Conservation (phyloP, 768 basidiomycete genomes). For the Lentinula detonsa region DNA sequence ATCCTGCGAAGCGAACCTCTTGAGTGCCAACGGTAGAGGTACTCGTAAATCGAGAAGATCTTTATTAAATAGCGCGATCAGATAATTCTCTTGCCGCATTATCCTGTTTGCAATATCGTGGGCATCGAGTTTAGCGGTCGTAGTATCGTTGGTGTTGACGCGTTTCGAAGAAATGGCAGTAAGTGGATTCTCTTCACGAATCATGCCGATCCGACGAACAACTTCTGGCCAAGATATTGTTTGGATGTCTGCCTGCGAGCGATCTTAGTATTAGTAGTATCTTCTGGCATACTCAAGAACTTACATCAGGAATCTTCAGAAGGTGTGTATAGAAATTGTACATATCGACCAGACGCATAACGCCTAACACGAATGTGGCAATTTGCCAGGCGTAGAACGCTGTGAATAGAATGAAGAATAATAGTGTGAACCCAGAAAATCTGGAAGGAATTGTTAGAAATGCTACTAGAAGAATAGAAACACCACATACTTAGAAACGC, state of each 20-base stretch:
- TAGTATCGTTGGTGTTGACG: slow-evolving; percentile 47
- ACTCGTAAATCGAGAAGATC: slow-evolving; percentile 85
- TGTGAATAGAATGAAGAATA: slow-evolving; percentile 84
- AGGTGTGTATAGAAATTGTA: slow-evolving; percentile 94
- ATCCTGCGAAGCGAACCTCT: slow-evolving; percentile 42
- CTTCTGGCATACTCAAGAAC: neutral
- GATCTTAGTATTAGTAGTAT: slow-evolving; percentile 3
- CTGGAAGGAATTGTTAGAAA: slow-evolving; percentile 27
- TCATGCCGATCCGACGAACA: slow-evolving; percentile 82
- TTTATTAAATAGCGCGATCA: slow-evolving; percentile 97
- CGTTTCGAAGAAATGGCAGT: slow-evolving; percentile 74
- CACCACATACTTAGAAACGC: slow-evolving; percentile 69
- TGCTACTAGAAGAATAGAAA: neutral
- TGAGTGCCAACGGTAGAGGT: slow-evolving; percentile 61
- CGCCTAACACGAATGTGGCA: slow-evolving; percentile 65
- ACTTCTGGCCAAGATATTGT: slow-evolving; percentile 97
- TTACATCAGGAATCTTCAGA: slow-evolving; percentile 50
- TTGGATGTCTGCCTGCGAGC: slow-evolving; percentile 83
- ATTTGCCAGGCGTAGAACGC: slow-evolving; percentile 90
- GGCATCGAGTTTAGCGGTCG: slow-evolving; percentile 87
- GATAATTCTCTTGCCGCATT: slow-evolving; percentile 96
- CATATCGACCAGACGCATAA: slow-evolving; percentile 85
- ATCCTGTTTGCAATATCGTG: slow-evolving; percentile 98
- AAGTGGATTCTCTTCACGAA: slow-evolving; percentile 89
- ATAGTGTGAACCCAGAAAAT: slow-evolving; percentile 76